Evolutionary conservation across 129 eudicot genomes (phyloP).

Genomic region (Apium graveolens): DNA sequence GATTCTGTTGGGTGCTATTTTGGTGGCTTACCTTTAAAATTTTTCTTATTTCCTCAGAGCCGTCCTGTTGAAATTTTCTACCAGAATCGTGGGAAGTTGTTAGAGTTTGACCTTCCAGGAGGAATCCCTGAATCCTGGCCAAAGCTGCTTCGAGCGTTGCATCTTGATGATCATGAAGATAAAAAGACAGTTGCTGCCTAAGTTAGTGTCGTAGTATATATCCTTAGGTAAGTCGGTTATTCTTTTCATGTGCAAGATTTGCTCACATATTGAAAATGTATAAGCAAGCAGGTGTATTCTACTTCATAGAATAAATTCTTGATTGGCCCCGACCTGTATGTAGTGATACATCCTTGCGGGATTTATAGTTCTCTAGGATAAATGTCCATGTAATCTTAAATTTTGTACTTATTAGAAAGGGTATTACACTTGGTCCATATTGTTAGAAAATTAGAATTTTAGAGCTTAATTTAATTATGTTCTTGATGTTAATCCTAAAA

Average conservation of each 20-base stretch:
- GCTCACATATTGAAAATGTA: slow-evolving; percentile 9
- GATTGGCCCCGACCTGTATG: slow-evolving; percentile 12
- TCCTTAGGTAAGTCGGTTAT: slow-evolving; percentile 28
- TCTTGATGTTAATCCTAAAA: too few species aligned
- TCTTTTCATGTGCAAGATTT: slow-evolving; percentile 31
- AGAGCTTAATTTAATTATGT: too few species aligned
- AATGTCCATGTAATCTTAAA: not conserved
- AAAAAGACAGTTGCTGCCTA: slow-evolving; percentile 67
- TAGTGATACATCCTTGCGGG: slow-evolving; percentile 9
- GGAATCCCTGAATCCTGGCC: slow-evolving; percentile 99
- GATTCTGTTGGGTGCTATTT: not conserved
- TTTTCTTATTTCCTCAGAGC: slow-evolving; percentile 69
- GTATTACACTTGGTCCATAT: not conserved
- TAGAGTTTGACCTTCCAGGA: slow-evolving; percentile 92
- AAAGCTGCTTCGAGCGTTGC: slow-evolving; percentile 70
- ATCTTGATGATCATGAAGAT: slow-evolving; percentile 71
- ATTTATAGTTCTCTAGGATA: slow-evolving; percentile 15
- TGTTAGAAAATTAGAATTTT: too few species aligned
- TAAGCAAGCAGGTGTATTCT: slow-evolving; percentile 3
- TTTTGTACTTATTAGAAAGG: not conserved
- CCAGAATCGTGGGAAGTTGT: slow-evolving; percentile 50
- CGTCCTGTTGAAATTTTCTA: slow-evolving; percentile 88
- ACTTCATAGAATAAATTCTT: slow-evolving; percentile 15
- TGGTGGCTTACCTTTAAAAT: not conserved
- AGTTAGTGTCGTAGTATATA: slow-evolving; percentile 11